Evolutionary conservation across 257 asterid genomes (phyloP).

Genomic region (Nicotiana otophora): DNA sequence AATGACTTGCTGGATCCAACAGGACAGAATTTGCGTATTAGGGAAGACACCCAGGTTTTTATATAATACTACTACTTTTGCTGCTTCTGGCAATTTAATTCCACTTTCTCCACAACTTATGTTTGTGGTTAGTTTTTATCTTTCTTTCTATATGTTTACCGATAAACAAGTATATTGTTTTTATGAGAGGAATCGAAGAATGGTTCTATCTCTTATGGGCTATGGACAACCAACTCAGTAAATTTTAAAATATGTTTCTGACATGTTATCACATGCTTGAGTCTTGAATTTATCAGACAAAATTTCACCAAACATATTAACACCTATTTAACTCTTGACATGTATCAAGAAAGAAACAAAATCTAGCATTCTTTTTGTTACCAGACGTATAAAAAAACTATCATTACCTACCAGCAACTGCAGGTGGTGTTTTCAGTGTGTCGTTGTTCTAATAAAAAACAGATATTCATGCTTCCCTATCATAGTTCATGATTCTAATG

Average conservation of each 20-base stretch:
- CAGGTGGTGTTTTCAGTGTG: background rate
- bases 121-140: background rate
- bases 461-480: background rate
- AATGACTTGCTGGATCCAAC: slow-evolving; percentile 98
- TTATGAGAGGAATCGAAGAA: background rate
- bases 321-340: background rate
- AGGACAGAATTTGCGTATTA: slow-evolving; percentile 92
- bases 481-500: background rate
- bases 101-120: background rate
- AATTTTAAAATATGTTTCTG: background rate
- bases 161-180: background rate
- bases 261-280: background rate
- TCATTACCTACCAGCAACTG: background rate
- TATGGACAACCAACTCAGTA: background rate
- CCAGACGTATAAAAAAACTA: background rate
- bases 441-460: background rate
- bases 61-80: background rate
- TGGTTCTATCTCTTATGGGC: background rate
- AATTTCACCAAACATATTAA: background rate
- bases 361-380: background rate
- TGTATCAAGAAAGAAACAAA: background rate
- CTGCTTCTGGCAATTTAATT: background rate
- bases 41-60: slow-evolving; percentile 96
- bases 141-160: background rate
- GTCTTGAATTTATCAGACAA: background rate